phyloP scores from a whole-genome alignment of 2,329 filamentous ascomycete species.

The Alternaria tenuissima region DNA sequence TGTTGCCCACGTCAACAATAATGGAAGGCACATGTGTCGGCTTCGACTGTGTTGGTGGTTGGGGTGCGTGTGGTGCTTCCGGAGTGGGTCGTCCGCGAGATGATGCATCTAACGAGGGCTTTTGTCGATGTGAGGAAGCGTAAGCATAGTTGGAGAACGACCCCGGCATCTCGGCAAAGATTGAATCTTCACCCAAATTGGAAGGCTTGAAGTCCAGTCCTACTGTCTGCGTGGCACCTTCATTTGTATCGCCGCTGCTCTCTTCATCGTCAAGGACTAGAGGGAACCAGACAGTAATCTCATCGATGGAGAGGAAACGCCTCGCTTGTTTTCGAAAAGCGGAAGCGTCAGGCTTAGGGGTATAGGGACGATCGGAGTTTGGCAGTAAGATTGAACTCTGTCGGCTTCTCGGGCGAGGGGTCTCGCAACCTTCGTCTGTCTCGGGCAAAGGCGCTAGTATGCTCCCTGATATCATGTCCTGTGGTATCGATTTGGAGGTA shows the following conservation, averaged over 20 bases:
- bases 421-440: slow-evolving; percentile 49
- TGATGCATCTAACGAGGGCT: slow-evolving; percentile 33
- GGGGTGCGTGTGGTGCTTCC: slow-evolving; percentile 15
- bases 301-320: slow-evolving; percentile 47
- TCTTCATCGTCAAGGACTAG: slow-evolving; percentile 34
- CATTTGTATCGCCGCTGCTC: slow-evolving; percentile 4
- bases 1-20: slow-evolving; percentile 45
- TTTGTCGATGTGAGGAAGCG: slow-evolving; percentile 45
- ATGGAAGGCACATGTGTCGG: slow-evolving; percentile 26
- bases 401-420: slow-evolving; percentile 48
- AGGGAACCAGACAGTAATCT: slow-evolving; percentile 51
- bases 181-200: slow-evolving; percentile 47
- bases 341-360: slow-evolving; percentile 2
- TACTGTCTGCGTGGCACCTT: slow-evolving; percentile 22
- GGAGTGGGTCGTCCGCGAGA: slow-evolving; percentile 25
- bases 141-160: slow-evolving; percentile 59
- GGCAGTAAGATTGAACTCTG: slow-evolving; percentile 35
- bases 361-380: slow-evolving; percentile 4
- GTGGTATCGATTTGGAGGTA: slow-evolving; percentile 36
- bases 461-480: slow-evolving; percentile 43
- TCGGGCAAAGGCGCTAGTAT: slow-evolving; percentile 41
- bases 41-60: slow-evolving; percentile 13
- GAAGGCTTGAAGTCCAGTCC: slow-evolving; percentile 36
- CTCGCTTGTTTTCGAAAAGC: slow-evolving; percentile 36
- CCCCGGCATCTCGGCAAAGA: slow-evolving; percentile 55